phyloP scores from a whole-genome alignment of 768 basidiomycete species.

The Chiua virens region DNA sequence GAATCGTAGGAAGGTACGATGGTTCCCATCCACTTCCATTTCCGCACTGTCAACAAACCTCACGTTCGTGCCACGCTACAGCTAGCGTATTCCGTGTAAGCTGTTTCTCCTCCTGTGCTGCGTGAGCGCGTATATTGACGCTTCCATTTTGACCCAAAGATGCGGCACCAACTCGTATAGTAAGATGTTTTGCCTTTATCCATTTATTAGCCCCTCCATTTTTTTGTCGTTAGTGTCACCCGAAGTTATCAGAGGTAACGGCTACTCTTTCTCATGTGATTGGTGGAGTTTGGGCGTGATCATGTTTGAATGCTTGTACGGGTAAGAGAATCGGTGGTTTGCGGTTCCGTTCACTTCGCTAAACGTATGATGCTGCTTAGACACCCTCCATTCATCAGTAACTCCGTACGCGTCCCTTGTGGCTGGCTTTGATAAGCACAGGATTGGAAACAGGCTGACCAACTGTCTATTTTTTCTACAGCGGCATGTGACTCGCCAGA shows the following conservation, averaged over 20 bases:
- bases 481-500: slow-evolving; percentile 94
- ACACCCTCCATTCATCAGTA: slow-evolving; percentile 95
- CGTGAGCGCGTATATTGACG: slow-evolving; percentile 14
- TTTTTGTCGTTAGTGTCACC: slow-evolving; percentile 68
- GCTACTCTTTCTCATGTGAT: slow-evolving; percentile 92
- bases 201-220: slow-evolving; percentile 27
- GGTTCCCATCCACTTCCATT: slow-evolving; percentile 30
- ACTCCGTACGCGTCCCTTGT: slow-evolving; percentile 59
- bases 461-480: slow-evolving; percentile 29
- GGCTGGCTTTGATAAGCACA: slow-evolving; percentile 20
- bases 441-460: slow-evolving; percentile 16
- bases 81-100: slow-evolving; percentile 89
- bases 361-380: slow-evolving; percentile 40
- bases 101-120: slow-evolving; percentile 24
- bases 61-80: slow-evolving; percentile 34
- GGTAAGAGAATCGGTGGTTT: slow-evolving; percentile 49
- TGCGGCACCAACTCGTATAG: slow-evolving; percentile 88
- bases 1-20: slow-evolving; percentile 80
- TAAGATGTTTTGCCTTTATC: slow-evolving; percentile 42
- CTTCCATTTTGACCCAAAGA: slow-evolving; percentile 44
- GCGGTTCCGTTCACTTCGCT: slow-evolving; percentile 25
- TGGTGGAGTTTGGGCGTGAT: slow-evolving; percentile 99
- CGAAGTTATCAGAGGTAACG: slow-evolving; percentile 87
- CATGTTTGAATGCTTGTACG: slow-evolving; percentile 93
- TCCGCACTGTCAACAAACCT: slow-evolving; percentile 23